Evolutionary conservation across 2,329 filamentous ascomycete species (phyloP), one percentile per base, ranked within the genome.

Genomic region (Rachicladosporium sp.): DNA sequence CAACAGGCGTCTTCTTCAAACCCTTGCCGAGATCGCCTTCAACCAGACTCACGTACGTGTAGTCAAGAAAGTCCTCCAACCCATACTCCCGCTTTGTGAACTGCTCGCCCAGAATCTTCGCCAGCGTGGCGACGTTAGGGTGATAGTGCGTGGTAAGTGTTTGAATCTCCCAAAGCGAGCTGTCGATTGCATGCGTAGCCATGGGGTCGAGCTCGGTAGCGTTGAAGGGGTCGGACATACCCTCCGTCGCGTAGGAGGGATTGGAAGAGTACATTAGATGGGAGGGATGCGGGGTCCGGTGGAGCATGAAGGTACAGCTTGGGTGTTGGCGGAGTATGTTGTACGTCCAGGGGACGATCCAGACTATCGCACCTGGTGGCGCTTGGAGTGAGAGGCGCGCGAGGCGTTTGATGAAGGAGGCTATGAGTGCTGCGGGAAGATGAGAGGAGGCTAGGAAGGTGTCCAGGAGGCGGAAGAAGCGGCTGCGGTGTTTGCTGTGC

Each of bases 81-180:
- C 87, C 91, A 62, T 96, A 98, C 2, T 81, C 74, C 50, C 87
- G 80, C 65, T 98, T 98, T 2, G 91, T 98, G 60, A 96, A 98
- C 59, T 96, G 91, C 63, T 96, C 87, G 2, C 84, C 84, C 42
- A 98, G 78, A 47, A 98, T 94, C 62, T 87, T 91, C 33, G 87
- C 82, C 50, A 98, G 78, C 2, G 88, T 91, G 1, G 89, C 88
- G 15, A 98, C 86, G 51, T 96, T 98, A 10, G 93, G 91, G 57
- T 98, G 91, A 61, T 93, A 96, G 61, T 98, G 93, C 1, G 78
- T 80, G 60, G 93, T 86, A 42, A 96, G 67, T 43, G 86, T 87
- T 44, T 93, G 82, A 38, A 98, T 72, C 60, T 98, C 91, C 93
- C 91, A 98, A 6, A 98, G 65, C 59, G 82, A 87, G 61, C 86